Conservation (phyloP, 495 filamentous ascomycete genomes). For the Penicillium taxi region DNA sequence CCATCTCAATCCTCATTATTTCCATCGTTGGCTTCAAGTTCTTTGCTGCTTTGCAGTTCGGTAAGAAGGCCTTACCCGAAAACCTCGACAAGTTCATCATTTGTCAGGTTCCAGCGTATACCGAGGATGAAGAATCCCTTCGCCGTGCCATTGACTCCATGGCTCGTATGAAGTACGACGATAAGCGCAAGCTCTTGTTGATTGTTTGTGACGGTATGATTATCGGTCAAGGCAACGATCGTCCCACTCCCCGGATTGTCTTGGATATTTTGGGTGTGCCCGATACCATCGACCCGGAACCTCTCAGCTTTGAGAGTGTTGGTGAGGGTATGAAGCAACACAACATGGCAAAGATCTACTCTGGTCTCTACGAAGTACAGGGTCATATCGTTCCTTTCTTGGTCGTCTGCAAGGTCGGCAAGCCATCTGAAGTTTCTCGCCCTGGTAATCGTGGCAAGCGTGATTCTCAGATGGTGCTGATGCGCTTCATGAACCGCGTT, state of each 20-base stretch:
- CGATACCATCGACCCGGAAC: conserved; percentile 91
- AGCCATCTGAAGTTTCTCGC: conserved; percentile 91
- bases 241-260: conserved; percentile 90
- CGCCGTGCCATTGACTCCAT: conserved; percentile 95
- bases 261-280: conserved; percentile 94
- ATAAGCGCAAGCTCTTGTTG: conserved; percentile 51
- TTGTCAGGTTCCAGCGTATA: conserved; percentile 95
- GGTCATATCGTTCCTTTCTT: conserved; percentile 97
- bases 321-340: conserved; percentile 96
- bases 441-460: conserved; percentile 98
- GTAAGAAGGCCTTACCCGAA: conserved; percentile 82
- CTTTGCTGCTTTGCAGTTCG: conserved; percentile 90
- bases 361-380: conserved; percentile 93
- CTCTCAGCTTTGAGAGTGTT: conserved; percentile 92
- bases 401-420: conserved; percentile 94
- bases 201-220: conserved; percentile 61
- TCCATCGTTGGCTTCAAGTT: conserved; percentile 91
- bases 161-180: conserved; percentile 92
- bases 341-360: conserved; percentile 99
- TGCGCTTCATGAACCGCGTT: conserved; percentile 97
- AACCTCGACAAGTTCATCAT: conserved; percentile 98
- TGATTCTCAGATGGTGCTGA: conserved; percentile 96
- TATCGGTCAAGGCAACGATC: conserved; percentile 95
- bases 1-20: conserved; percentile 76
- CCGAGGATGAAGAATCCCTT: conserved; percentile 94